Conservation (phyloP, 495 filamentous ascomycete genomes). For the Aspergillus conjunctus region DNA sequence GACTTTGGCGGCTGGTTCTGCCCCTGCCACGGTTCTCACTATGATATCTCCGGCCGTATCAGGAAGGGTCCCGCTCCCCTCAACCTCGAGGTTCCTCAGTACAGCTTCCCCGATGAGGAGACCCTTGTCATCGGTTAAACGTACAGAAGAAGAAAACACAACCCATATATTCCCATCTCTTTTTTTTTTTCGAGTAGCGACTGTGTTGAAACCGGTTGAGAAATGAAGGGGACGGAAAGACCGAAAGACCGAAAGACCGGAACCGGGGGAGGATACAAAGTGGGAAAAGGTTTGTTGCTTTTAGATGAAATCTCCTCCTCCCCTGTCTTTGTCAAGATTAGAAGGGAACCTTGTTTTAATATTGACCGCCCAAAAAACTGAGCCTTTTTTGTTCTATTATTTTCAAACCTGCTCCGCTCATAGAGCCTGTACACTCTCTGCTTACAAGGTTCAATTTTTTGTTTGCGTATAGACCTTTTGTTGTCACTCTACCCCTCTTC, state of each 20-base stretch:
- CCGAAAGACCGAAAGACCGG: slow-evolving; percentile 20
- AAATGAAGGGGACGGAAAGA: slow-evolving; percentile 26
- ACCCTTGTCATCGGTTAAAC: slow-evolving; percentile 77
- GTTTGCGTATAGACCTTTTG: slow-evolving; percentile 27
- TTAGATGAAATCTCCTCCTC: slow-evolving; percentile 47
- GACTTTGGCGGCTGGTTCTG: slow-evolving; percentile 99
- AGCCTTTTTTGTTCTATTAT: slow-evolving; percentile 37
- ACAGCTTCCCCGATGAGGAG: slow-evolving; percentile 81
- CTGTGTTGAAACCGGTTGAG: slow-evolving; percentile 15
- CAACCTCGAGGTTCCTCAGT: slow-evolving; percentile 92
- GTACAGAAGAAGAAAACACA: slow-evolving; percentile 11
- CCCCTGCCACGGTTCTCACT: slow-evolving; percentile 99
- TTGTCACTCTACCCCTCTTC: slow-evolving; percentile 15
- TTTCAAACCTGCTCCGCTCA: slow-evolving; percentile 29
- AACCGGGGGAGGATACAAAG: slow-evolving; percentile 21
- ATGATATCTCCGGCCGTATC: slow-evolving; percentile 97
- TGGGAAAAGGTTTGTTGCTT: slow-evolving; percentile 27
- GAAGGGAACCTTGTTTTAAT: slow-evolving; percentile 52
- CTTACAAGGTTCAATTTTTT: slow-evolving; percentile 28
- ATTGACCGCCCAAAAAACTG: slow-evolving; percentile 45
- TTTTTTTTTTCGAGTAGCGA: slow-evolving; percentile 8
- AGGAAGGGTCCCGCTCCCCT: slow-evolving; percentile 94
- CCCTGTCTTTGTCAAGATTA: slow-evolving; percentile 48
- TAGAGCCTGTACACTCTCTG: slow-evolving; percentile 27
- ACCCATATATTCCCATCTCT: slow-evolving; percentile 10